Evolutionary conservation across 1,284 basidiomycete species (phyloP), one percentile per base, ranked within the genome.

Genomic region (Cutaneotrichosporon daszewskae): DNA sequence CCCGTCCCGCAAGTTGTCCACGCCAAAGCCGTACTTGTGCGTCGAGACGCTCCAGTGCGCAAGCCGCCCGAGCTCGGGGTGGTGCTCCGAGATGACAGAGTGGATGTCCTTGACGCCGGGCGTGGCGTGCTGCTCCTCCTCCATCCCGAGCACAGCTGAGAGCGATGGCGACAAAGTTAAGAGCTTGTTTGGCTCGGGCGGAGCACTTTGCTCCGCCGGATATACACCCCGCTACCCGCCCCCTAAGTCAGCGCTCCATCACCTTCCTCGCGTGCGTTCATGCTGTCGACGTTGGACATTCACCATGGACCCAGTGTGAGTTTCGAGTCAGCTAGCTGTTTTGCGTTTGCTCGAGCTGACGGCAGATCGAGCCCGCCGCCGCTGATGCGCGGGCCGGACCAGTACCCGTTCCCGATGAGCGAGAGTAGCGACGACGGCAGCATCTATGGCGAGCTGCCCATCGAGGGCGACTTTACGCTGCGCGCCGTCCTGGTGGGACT

Each of bases 1-100:
- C 18, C 80, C 79, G 59, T 97, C 91, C 13, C 82, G 78, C 38
- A 99, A 75, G 72, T 92, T 91, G 59, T 92, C 87, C 14, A 91
- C 83, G 5, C 94, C 92, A 62, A 94, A 95, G 1, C 92, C 92
- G 54, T 92, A 94, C 70, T 99, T 99, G 72, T 82, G 90, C 0
- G 87, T 91, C 16, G 91, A 96, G 8, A 98, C 90, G n/a, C 85
- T 85, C 95, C 95, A 99, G 53, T 84, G 84, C 18, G 87, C 92
- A 16, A 87, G 77, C 40, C 81, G 60, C 12, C 66, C 64, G 14
- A 73, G 43, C 31, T 69, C 64, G 12, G 66, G 62, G 10, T 40
- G 40, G 8, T 24, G 26, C n/a, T 13, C 19, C 5, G 26, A 18
- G 9, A 40, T 25, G 20, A 23, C 33, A n/a, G 24, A 9, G 20